Evolutionary conservation across 139 green algal genomes (phyloP).

Genomic region (Marvania coccoides): DNA sequence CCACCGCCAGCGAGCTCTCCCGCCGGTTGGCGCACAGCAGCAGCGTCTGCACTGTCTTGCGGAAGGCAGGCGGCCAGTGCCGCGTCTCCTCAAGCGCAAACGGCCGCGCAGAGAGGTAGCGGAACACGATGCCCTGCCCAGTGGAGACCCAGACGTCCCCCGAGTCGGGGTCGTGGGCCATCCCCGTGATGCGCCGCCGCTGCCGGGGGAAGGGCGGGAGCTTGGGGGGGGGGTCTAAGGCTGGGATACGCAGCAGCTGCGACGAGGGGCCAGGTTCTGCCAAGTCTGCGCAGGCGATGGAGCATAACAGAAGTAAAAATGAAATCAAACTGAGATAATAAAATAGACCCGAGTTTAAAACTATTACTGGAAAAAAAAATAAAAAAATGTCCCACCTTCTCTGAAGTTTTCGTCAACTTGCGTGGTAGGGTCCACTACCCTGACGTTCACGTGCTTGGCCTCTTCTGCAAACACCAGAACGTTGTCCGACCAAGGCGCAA

Average conservation of each 20-base stretch:
- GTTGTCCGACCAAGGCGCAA: slow-evolving; percentile 13
- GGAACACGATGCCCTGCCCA: slow-evolving; percentile 2
- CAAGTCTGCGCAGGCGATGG: neutral
- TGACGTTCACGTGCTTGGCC: neutral
- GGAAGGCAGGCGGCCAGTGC: neutral
- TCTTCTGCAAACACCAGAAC: slow-evolving; percentile 22
- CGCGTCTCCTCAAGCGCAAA: neutral
- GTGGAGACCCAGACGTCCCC: slow-evolving; percentile 12
- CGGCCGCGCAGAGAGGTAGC: neutral
- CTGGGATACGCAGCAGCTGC: slow-evolving; percentile 11
- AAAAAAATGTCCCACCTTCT: no score
- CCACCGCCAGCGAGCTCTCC: no score
- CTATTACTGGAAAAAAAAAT: neutral
- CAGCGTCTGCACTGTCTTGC: neutral
- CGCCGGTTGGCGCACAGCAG: no score
- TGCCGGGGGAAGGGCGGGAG: neutral
- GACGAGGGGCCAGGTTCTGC: neutral
- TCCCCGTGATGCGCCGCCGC: slow-evolving; percentile 11
- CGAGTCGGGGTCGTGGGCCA: neutral
- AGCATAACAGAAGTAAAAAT: neutral
- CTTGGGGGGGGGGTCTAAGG: neutral
- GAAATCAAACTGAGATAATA: neutral
- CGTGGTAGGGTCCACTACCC: neutral
- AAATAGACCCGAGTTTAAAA: neutral
- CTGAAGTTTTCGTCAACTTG: no score